phyloP scores from a whole-genome alignment of 495 filamentous ascomycete species.

The Neurospora sp. region DNA sequence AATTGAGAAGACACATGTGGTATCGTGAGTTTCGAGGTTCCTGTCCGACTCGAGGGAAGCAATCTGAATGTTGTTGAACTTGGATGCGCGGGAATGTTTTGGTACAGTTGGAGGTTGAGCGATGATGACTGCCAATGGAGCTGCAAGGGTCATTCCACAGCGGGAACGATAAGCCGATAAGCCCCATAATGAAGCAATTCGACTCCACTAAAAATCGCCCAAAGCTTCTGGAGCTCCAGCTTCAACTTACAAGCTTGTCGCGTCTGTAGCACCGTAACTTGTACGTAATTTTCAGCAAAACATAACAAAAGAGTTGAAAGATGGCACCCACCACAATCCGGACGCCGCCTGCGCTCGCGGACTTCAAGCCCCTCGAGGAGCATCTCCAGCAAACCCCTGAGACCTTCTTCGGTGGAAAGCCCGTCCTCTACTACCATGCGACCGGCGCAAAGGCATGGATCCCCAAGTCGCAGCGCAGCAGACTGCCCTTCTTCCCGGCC shows the following conservation, averaged over 20 bases:
- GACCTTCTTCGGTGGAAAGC: constrained; percentile 69
- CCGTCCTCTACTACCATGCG: constrained; percentile 70
- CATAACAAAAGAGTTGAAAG: constrained; percentile 1
- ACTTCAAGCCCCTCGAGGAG: constrained; percentile 63
- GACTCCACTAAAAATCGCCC: constrained; percentile 14
- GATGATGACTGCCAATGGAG: neutral
- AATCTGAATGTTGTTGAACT: neutral
- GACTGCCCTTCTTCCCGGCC: constrained; percentile 41
- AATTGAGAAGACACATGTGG: neutral
- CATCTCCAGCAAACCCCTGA: constrained; percentile 78
- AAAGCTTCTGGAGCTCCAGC: constrained; percentile 3
- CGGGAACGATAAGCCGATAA: constrained; percentile 12
- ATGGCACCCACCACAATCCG: constrained; percentile 34
- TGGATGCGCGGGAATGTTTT: neutral
- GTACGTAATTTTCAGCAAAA: neutral
- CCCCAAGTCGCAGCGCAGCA: constrained; percentile 28
- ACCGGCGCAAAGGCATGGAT: constrained; percentile 51
- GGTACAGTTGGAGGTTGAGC: neutral
- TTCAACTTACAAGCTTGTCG: neutral
- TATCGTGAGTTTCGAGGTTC: neutral
- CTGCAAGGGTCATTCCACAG: neutral
- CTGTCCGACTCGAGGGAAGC: neutral
- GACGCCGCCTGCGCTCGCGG: constrained; percentile 28
- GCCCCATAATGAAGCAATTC: neutral
- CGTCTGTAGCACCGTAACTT: constrained; percentile 1